A percentile compares a stretch with the other conserved stretches of the same genome.
phyloP scores from a whole-genome alignment of 345 rosid species.

The Eutrema japonicum region DNA sequence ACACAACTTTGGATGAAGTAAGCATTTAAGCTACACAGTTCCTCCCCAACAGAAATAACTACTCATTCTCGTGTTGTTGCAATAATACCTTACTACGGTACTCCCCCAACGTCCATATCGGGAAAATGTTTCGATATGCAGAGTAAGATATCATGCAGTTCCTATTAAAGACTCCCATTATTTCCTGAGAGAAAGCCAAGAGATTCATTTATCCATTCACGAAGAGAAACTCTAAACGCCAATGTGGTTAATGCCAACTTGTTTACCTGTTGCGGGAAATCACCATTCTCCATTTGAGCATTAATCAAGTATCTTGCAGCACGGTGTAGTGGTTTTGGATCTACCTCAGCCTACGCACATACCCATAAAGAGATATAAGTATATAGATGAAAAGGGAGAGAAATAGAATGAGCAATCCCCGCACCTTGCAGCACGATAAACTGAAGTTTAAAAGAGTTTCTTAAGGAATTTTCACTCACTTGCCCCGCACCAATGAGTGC shows the following conservation, averaged over 20 bases:
- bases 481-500: constrained; percentile 68
- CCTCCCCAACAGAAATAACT: constrained; percentile 18
- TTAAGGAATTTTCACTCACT: constrained; percentile 43
- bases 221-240: constrained; percentile 9
- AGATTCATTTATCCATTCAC: not conserved
- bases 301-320: constrained; percentile 65
- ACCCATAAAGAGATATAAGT: not conserved
- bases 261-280: constrained; percentile 70
- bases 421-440: not conserved
- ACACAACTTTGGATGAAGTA: not conserved
- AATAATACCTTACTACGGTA: constrained; percentile 56
- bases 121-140: constrained; percentile 65
- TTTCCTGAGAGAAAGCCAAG: constrained; percentile 52
- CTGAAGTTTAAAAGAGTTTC: not conserved
- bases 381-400: not conserved
- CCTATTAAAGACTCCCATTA: constrained; percentile 77
- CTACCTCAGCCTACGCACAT: constrained; percentile 59
- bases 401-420: not conserved
- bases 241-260: constrained; percentile 8
- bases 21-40: constrained; percentile 17
- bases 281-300: constrained; percentile 73
- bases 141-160: constrained; percentile 75
- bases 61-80: constrained; percentile 36
- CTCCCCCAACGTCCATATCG: constrained; percentile 74
- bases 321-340: constrained; percentile 57